These are phyloP conservation scores for Emmonsia crescens DNA, from an alignment of 2,329 filamentous ascomycete genomes.

Conservation along the genomic window DNA sequence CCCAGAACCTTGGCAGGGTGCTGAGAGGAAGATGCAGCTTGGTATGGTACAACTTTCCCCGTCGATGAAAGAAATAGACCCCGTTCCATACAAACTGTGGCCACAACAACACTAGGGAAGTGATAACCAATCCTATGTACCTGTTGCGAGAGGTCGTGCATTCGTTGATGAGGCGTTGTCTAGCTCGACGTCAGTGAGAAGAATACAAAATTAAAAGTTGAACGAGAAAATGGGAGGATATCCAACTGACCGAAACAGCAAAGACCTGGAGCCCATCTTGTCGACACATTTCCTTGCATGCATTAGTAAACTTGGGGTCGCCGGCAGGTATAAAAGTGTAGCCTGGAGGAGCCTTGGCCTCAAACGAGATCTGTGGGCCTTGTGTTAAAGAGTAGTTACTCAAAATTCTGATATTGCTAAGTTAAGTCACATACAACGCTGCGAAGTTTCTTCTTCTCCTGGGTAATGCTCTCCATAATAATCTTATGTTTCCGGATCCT, in stretches of 20 bases:
- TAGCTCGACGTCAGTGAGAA: conserved; percentile 17
- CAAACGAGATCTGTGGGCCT: conserved; percentile 41
- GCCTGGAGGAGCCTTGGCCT: conserved; percentile 44
- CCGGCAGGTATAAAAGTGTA: conserved; percentile 53
- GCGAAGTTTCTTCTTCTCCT: conserved; percentile 50
- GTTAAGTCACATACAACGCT: conserved; percentile 34
- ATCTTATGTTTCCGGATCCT: conserved; percentile 43
- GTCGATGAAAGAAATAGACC: conserved; percentile 36
- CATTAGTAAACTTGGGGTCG: conserved; percentile 47
- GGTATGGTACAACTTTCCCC: conserved; percentile 37
- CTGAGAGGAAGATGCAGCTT: conserved; percentile 18
- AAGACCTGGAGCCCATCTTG: conserved; percentile 44
- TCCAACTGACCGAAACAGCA: conserved; percentile 48
- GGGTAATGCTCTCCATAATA: conserved; percentile 46
- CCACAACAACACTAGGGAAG: conserved; percentile 50
- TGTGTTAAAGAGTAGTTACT: neutral
- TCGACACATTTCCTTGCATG: conserved; percentile 50
- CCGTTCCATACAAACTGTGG: conserved; percentile 42
- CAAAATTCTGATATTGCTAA: neutral
- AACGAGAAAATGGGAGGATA: conserved; percentile 2
- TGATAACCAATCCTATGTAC: conserved; percentile 53
- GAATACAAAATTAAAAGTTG: neutral
- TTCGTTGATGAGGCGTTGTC: conserved; percentile 41
- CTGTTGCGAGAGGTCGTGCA: conserved; percentile 47
- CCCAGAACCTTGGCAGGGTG: conserved; percentile 9